Evolutionary conservation across 1,284 basidiomycete genomes (phyloP).

Genomic region (Ceratobasidium sp.): DNA sequence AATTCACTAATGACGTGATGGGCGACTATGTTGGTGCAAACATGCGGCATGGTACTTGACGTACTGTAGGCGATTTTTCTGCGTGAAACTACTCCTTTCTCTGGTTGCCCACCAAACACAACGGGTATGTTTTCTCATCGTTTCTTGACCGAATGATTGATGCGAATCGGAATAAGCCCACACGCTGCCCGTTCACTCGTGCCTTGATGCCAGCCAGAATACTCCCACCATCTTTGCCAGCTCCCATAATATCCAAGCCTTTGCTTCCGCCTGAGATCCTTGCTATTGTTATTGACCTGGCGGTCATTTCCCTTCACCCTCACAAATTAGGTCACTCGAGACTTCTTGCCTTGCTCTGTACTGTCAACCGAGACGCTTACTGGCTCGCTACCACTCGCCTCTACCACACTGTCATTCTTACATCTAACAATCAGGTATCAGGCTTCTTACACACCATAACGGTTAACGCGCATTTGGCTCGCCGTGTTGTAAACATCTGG

Average conservation of each 20-base stretch:
- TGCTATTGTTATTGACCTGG: conserved; percentile 10
- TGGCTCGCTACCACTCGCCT: conserved; percentile 12
- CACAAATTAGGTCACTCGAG: neutral
- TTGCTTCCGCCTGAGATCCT: conserved; percentile 31
- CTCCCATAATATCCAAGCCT: neutral
- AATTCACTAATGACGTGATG: conserved; percentile 4
- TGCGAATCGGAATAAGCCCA: neutral
- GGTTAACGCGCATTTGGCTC: conserved; percentile 5
- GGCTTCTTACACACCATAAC: conserved; percentile 15
- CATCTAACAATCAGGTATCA: neutral
- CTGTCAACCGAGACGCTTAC: conserved; percentile 12
- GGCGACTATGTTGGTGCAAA: neutral
- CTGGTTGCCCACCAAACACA: neutral
- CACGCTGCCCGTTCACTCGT: neutral
- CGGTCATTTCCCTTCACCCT: neutral
- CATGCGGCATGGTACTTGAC: neutral
- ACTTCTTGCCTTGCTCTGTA: conserved; percentile 21
- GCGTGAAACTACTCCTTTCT: neutral
- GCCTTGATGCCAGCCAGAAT: neutral
- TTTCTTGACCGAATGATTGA: neutral
- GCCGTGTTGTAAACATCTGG: conserved; percentile 30
- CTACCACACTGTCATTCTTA: conserved; percentile 35
- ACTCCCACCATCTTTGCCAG: neutral
- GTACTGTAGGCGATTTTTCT: neutral
- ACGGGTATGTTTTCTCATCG: neutral